Evolutionary conservation across 352 stramenopile species (phyloP).

Genomic region (Phytophthora niederhauseri): DNA sequence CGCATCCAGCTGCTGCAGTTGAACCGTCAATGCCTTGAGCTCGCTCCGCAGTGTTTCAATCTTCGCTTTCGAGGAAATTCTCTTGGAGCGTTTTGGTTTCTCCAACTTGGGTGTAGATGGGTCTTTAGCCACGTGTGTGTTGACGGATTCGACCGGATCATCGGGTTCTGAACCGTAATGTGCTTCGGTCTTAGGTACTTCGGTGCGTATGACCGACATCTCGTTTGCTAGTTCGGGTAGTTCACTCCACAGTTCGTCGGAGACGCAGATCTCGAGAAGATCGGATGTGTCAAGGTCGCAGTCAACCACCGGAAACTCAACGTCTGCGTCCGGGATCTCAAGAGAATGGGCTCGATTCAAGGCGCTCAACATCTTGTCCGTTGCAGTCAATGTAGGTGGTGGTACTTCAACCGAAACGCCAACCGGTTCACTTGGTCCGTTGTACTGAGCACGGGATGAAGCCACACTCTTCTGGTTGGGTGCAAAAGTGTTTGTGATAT

Average conservation of each 20-base stretch:
- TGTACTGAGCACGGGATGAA: neutral
- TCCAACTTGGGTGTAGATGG: neutral
- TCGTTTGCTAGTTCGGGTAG: neutral
- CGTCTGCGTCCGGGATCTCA: neutral
- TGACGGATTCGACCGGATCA: neutral
- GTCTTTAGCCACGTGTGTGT: neutral
- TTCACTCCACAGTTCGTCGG: neutral
- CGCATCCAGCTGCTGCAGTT: neutral
- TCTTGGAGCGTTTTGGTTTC: neutral
- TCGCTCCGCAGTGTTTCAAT: neutral
- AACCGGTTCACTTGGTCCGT: neutral
- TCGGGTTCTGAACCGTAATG: neutral
- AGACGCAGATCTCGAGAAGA: neutral
- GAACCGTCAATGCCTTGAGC: neutral
- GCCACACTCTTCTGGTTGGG: neutral
- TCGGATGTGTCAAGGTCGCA: neutral
- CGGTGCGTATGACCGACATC: neutral
- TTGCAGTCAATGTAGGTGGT: neutral
- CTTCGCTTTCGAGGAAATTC: neutral
- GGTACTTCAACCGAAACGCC: no score
- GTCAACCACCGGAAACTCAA: neutral
- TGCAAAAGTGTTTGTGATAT: neutral
- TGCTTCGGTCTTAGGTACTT: neutral
- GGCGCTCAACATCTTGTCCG: neutral
- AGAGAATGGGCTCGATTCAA: neutral